Percentiles rank a stretch among this genome's conserved stretches.
phyloP scores from a whole-genome alignment of 1,284 basidiomycete species.

The Malassezia brasiliensis region DNA sequence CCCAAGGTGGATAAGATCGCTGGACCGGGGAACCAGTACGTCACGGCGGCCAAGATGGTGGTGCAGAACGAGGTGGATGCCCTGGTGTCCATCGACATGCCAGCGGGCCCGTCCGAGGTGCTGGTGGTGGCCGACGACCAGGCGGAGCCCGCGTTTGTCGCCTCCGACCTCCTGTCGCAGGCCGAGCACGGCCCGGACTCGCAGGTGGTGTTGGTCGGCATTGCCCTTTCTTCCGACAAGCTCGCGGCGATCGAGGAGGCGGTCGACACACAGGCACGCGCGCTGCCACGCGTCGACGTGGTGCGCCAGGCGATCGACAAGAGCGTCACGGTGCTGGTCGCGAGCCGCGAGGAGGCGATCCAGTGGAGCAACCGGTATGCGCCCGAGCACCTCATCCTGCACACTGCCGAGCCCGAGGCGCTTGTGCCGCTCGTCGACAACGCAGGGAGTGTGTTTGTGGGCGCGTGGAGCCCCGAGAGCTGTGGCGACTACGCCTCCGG shows the following conservation, averaged over 20 bases:
- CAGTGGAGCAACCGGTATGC: slow-evolving; percentile 93
- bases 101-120: slow-evolving; percentile 73
- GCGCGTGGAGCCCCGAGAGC: slow-evolving; percentile 62
- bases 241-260: slow-evolving; percentile 70
- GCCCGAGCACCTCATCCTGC: slow-evolving; percentile 55
- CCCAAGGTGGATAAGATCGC: slow-evolving; percentile 99
- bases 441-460: slow-evolving; percentile 88
- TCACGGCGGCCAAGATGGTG: slow-evolving; percentile 97
- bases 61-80: slow-evolving; percentile 98
- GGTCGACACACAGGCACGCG: slow-evolving; percentile 77
- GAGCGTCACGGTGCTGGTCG: slow-evolving; percentile 73
- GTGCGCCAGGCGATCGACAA: slow-evolving; percentile 81
- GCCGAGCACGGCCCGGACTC: slow-evolving; percentile 95
- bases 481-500: slow-evolving; percentile 98
- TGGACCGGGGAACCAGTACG: slow-evolving; percentile 98
- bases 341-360: slow-evolving; percentile 65
- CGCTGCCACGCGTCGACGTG: slow-evolving; percentile 77
- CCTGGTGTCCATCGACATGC: slow-evolving; percentile 95
- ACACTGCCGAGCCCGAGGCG: slow-evolving; percentile 25
- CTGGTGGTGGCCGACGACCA: slow-evolving; percentile 68
- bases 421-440: slow-evolving; percentile 37
- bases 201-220: slow-evolving; percentile 83
- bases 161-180: slow-evolving; percentile 90
- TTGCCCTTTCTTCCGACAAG: slow-evolving; percentile 59
- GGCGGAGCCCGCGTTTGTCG: slow-evolving; percentile 79